Percentiles rank a stretch among this genome's conserved stretches.
phyloP scores from a whole-genome alignment of 768 basidiomycete genomes.

The Lyophyllum semitale region DNA sequence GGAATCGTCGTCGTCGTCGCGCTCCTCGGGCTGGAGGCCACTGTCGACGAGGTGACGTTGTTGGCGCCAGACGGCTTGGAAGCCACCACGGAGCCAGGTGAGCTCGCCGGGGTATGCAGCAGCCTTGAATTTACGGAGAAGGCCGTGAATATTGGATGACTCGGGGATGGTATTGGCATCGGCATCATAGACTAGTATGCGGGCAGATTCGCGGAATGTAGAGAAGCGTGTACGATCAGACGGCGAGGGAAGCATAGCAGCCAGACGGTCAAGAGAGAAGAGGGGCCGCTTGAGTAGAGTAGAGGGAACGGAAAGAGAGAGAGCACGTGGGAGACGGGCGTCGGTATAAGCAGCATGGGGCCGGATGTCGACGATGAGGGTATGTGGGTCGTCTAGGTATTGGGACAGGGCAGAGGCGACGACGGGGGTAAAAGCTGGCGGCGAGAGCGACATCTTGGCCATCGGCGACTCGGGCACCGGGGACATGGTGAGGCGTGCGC shows the following conservation, averaged over 20 bases:
- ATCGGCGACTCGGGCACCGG: slow-evolving; percentile 16
- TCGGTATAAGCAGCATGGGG: slow-evolving; percentile 73
- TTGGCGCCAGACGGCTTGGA: slow-evolving; percentile 66
- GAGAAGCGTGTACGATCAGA: slow-evolving; percentile 60
- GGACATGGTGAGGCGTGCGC: slow-evolving; percentile 34
- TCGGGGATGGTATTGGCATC: slow-evolving; percentile 66
- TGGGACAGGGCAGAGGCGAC: slow-evolving; percentile 24
- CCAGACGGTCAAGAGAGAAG: slow-evolving; percentile 77
- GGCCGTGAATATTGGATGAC: slow-evolving; percentile 68
- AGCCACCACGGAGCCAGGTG: slow-evolving; percentile 82
- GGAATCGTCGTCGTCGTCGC: slow-evolving; percentile 38
- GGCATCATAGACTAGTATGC: slow-evolving; percentile 85
- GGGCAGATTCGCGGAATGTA: slow-evolving; percentile 54
- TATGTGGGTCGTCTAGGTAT: slow-evolving; percentile 35
- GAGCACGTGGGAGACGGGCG: slow-evolving; percentile 66
- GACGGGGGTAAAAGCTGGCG: slow-evolving; percentile 17
- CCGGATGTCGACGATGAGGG: slow-evolving; percentile 86
- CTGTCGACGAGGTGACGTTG: slow-evolving; percentile 54
- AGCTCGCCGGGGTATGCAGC: slow-evolving; percentile 60
- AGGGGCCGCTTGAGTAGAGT: slow-evolving; percentile 91
- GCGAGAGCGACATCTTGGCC: slow-evolving; percentile 20
- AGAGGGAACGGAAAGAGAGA: slow-evolving; percentile 91
- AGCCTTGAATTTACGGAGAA: slow-evolving; percentile 73
- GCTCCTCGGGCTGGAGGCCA: slow-evolving; percentile 49
- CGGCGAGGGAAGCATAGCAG: slow-evolving; percentile 75